phyloP scores from a whole-genome alignment of 192 early-diverging fungal species.

The Coemansia sp. region DNA sequence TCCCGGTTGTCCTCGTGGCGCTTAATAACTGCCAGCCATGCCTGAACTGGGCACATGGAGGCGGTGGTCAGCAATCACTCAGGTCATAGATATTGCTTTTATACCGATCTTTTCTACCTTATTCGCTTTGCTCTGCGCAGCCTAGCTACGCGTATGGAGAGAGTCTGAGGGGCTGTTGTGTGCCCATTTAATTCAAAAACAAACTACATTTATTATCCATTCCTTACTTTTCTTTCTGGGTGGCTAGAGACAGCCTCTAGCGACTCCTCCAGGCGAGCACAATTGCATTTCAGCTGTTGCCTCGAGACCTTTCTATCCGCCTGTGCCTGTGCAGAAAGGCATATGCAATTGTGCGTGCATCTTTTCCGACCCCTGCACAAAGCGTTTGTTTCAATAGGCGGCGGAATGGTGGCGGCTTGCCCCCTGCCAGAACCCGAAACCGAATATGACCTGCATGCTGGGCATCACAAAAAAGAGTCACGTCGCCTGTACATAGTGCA shows the following conservation, averaged over 20 bases:
- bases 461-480: background rate
- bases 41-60: background rate
- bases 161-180: background rate
- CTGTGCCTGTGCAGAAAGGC: constrained; percentile 1
- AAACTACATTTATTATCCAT: background rate
- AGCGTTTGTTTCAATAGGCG: background rate
- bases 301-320: background rate
- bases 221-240: background rate
- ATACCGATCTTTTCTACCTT: background rate
- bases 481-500: background rate
- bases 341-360: constrained; percentile 3
- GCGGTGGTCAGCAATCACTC: background rate
- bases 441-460: background rate
- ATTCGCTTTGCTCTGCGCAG: background rate
- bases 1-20: background rate
- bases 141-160: background rate
- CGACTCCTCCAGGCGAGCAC: background rate
- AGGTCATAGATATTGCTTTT: background rate
- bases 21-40: constrained; percentile 9
- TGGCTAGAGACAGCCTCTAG: background rate
- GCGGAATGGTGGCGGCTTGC: background rate
- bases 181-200: background rate
- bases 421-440: constrained; percentile 10
- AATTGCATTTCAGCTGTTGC: background rate
- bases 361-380: background rate